Conservation (phyloP, 768 basidiomycete species). For the Boletus reticulatus region DNA sequence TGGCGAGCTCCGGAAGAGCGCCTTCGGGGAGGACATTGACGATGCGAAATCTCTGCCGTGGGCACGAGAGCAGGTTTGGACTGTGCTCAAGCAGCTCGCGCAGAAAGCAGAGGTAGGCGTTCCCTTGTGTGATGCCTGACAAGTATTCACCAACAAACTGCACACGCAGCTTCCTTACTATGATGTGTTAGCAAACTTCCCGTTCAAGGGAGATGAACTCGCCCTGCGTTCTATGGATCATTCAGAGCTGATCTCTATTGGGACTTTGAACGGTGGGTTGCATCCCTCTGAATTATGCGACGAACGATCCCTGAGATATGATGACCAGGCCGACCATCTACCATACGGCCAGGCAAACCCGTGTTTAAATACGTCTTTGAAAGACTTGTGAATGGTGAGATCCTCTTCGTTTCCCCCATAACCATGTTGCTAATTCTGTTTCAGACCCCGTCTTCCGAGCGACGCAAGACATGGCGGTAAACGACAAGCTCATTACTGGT, state of each 20-base stretch:
- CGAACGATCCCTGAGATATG: background rate
- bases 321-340: constrained; percentile 72
- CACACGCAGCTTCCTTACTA: constrained; percentile 70
- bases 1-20: constrained; percentile 82
- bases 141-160: background rate
- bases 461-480: constrained; percentile 76
- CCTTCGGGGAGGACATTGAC: constrained; percentile 90
- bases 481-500: constrained; percentile 59
- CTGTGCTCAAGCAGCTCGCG: constrained; percentile 70
- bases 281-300: background rate
- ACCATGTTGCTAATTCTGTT: background rate
- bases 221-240: constrained; percentile 84
- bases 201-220: constrained; percentile 89
- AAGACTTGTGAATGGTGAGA: constrained; percentile 69
- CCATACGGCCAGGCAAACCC: constrained; percentile 87
- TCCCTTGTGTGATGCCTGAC: constrained; percentile 19
- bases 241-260: constrained; percentile 81
- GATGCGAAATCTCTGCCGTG: constrained; percentile 83
- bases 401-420: background rate
- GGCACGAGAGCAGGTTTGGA: constrained; percentile 88
- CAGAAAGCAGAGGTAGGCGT: constrained; percentile 56
- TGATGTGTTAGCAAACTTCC: constrained; percentile 75
- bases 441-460: constrained; percentile 80
- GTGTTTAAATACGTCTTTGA: constrained; percentile 86
- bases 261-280: constrained; percentile 63